phyloP scores from a whole-genome alignment of 768 basidiomycete genomes.

The Phaffia australis region DNA sequence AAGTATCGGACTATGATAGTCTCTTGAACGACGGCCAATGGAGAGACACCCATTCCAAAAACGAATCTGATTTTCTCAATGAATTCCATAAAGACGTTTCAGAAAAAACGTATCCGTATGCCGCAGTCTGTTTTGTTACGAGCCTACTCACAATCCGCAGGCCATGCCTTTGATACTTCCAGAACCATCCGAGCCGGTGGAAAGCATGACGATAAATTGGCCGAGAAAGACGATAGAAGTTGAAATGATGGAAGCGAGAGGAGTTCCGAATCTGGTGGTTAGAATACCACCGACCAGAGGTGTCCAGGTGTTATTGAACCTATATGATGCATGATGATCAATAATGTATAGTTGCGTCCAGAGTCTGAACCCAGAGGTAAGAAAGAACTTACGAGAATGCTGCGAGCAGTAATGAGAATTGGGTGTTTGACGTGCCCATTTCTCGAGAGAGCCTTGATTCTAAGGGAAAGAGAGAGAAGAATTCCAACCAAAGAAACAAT shows the following conservation, averaged over 20 bases:
- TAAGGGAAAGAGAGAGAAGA: constrained; percentile 1
- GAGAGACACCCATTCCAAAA: constrained; percentile 68
- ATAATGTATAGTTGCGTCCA: background rate
- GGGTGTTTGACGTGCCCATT: constrained; percentile 61
- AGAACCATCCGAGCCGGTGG: constrained; percentile 42
- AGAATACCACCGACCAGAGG: constrained; percentile 63
- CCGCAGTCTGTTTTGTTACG: too few relatives aligned
- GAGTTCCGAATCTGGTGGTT: constrained; percentile 58
- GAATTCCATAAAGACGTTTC: too few relatives aligned
- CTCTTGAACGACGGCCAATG: constrained; percentile 59
- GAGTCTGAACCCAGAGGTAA: background rate
- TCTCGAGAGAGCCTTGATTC: constrained; percentile 52
- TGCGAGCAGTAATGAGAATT: constrained; percentile 66
- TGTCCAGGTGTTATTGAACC: constrained; percentile 62
- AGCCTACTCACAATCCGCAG: constrained; percentile 50
- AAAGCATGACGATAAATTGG: constrained; percentile 55
- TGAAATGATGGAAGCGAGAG: constrained; percentile 58
- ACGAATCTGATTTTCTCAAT: constrained; percentile 32
- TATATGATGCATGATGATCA: background rate
- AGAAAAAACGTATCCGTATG: too few relatives aligned
- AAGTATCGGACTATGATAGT: constrained; percentile 61
- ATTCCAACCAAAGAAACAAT: background rate
- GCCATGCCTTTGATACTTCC: constrained; percentile 58
- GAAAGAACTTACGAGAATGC: constrained; percentile 47
- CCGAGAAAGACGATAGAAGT: constrained; percentile 64